Conservation (phyloP, 2,329 filamentous ascomycete genomes). For the Penicillium sp. region DNA sequence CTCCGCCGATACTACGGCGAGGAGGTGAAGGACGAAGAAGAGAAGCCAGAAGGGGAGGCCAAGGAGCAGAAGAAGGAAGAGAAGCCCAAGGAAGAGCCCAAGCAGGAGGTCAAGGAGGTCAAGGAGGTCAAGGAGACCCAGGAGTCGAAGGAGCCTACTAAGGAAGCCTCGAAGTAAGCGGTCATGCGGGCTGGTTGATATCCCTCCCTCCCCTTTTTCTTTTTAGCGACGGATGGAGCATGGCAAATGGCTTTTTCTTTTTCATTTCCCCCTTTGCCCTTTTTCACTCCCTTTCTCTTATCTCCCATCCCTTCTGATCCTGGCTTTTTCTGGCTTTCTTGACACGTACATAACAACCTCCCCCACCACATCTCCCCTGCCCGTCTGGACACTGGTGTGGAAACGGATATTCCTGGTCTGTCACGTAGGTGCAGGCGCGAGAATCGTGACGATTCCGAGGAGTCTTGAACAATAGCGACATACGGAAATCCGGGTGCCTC, state of each 20-base stretch:
- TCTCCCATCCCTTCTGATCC: background rate
- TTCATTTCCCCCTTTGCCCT: slow-evolving; percentile 15
- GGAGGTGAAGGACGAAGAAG: slow-evolving; percentile 17
- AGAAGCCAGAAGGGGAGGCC: slow-evolving; percentile 11
- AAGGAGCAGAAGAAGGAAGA: slow-evolving; percentile 5
- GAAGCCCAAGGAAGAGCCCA: slow-evolving; percentile 9
- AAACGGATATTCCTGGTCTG: slow-evolving; percentile 9
- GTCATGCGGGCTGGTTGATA: slow-evolving; percentile 10
- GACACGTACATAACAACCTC: slow-evolving; percentile 21
- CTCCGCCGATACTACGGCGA: slow-evolving; percentile 71
- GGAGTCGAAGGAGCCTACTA: slow-evolving; percentile 2
- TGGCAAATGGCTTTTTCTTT: slow-evolving; percentile 28
- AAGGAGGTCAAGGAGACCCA: slow-evolving; percentile 7
- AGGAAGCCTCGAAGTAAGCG: slow-evolving; percentile 14
- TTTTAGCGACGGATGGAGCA: slow-evolving; percentile 31
- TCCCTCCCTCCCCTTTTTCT: slow-evolving; percentile 17
- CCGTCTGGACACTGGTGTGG: background rate
- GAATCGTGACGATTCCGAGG: slow-evolving; percentile 12
- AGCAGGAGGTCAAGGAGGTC: slow-evolving; percentile 8
- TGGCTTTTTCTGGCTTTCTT: slow-evolving; percentile 5
- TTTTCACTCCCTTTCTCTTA: slow-evolving; percentile 8
- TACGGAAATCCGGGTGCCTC: slow-evolving; percentile 14
- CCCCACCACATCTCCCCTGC: background rate
- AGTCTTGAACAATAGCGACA: slow-evolving; percentile 13
- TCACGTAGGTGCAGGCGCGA: slow-evolving; percentile 14